Base-by-base conservation (phyloP, 192 early-diverging fungal genomes). In the Linnemannia schmuckeri region DNA sequence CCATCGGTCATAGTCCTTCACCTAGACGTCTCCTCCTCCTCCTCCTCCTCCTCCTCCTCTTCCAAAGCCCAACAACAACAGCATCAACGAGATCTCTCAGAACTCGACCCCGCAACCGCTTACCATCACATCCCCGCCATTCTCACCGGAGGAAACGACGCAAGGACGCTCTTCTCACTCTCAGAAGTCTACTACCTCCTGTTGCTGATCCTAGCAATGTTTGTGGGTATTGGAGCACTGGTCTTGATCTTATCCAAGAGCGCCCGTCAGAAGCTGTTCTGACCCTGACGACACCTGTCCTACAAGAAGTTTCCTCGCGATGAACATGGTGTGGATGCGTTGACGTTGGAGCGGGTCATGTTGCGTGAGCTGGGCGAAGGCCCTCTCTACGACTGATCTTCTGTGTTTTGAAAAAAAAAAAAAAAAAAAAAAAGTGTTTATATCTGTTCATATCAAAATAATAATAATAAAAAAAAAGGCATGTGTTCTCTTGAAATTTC, bases 291-390 rank as follows among this genome's bases (percentile, higher is more conserved):
- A 24, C 70, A 74, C 17, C 7, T 83, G 24, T 75, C 75, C 30
- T 83, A 83, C 37, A 78, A 54, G 17, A 83, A 78, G 70, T 8
- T 83, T 1, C 76, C 82, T 1, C n/a, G 37, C 6, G 37, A 78
- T 5, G 76, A 77, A 8, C 46, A 63, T 0, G 22, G n/a, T 24
- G n/a, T 55, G 2, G 82, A 72, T 22, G 30, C 42, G 5, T 47
- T 41, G 10, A 37, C 76, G 7, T 69, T 83, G 72, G 82, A 83
- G 9, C 1, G 70, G 47, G 55, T 83, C 44, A 83, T 83, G 82
- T 42, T 83, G 35, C 55, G 40, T 35, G 82, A 83, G 37, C 22
- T 83, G 71, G 82, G 82, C 41, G 76, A 83, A 78, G 76, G 77
- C 30, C 81, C 77, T 22, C 46, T 82, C 42, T 77, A 83, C 74